A percentile compares a stretch with the other conserved stretches of the same genome.
phyloP scores from a whole-genome alignment of 1,284 basidiomycete genomes.

The Exobasidium rhododendri region DNA sequence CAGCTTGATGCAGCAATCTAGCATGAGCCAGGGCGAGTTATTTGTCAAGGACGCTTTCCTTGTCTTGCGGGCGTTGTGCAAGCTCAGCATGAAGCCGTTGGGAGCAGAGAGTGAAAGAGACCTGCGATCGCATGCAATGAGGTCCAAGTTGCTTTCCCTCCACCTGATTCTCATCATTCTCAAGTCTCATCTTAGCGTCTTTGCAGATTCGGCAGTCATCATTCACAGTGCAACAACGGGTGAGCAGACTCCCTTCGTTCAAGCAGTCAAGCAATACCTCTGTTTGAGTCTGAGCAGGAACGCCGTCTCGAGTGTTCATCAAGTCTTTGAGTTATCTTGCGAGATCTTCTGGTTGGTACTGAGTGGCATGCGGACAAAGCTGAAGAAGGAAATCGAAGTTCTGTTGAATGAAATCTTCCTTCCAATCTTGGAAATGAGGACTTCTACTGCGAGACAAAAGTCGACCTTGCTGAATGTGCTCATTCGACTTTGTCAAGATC shows the following conservation, averaged over 20 bases:
- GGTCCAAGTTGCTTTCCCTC: constrained; percentile 51
- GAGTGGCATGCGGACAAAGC: constrained; percentile 85
- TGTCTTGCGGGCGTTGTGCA: constrained; percentile 52
- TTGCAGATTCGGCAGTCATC: constrained; percentile 47
- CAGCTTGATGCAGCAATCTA: constrained; percentile 20
- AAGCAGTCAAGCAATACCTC: constrained; percentile 59
- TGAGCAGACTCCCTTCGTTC: constrained; percentile 53
- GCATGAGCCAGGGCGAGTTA: constrained; percentile 45
- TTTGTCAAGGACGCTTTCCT: constrained; percentile 55
- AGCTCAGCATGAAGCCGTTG: constrained; percentile 53
- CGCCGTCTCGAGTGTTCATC: constrained; percentile 88
- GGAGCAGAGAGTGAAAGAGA: constrained; percentile 52
- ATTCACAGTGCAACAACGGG: constrained; percentile 51
- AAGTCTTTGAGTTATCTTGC: constrained; percentile 95
- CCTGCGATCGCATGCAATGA: constrained; percentile 52
- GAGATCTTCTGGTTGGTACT: constrained; percentile 98
- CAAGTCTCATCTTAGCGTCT: constrained; percentile 47
- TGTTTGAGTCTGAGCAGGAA: constrained; percentile 91
- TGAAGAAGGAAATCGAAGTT: constrained; percentile 99
- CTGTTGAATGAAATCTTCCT: constrained; percentile 97
- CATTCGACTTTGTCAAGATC: constrained; percentile 49
- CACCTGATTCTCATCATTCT: constrained; percentile 51
- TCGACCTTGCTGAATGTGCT: constrained; percentile 47
- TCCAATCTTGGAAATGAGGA: constrained; percentile 97
- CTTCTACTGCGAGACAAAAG: constrained; percentile 77